Base-by-base conservation (phyloP, 208 protist species). In the Acanthamoeba culbertsoni region DNA sequence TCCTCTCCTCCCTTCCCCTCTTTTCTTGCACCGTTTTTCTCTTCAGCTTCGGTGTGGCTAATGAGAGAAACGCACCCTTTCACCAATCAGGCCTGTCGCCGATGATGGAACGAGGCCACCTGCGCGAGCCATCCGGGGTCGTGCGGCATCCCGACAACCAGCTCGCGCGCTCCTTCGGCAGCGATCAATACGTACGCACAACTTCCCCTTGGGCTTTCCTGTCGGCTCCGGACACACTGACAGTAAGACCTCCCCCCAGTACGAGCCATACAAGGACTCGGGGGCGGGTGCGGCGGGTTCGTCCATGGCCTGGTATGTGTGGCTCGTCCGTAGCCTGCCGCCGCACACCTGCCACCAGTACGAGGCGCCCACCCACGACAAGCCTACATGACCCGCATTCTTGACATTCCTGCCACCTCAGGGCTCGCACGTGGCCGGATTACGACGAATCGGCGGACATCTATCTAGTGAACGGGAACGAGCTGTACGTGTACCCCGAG, bases 401-500 rank as follows among this genome's bases (percentile, higher is more conserved):
- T n/a, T n/a, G n/a, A n/a, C n/a, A n/a, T n/a, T n/a, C n/a, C n/a
- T n/a, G n/a, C n/a, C n/a, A n/a, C n/a, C n/a, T n/a, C 35, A 89
- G 79, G 46, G 79, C 79, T 4, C 31, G 46, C 10, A 65, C 79
- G 18, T 89, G 79, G 79, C 79, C 79, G 0, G 79, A 89, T 51
- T 89, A 68, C 37, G 79, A 89, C 28, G 79, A 89, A 35, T 65
- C 46, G 40, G 79, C 79, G 48, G 55, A 59, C 51, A 89, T 89
- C 46, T 89, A 65, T 37, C 79, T 89, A 28, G 46, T 89, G 7
- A 89, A 89, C 26, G 79, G 37, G 5, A 89, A 89, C 53, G 79
- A 89, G 37, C 79, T 89, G 26, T 65, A 89, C 53, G 55, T 89
- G 51, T 89, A 89, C n/a, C 79, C 79, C 26, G 46, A 89, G 37